A percentile compares a stretch with the other conserved stretches of the same genome.
phyloP scores from a whole-genome alignment of 164 flowering plant genomes.

The Vitis riparia region DNA sequence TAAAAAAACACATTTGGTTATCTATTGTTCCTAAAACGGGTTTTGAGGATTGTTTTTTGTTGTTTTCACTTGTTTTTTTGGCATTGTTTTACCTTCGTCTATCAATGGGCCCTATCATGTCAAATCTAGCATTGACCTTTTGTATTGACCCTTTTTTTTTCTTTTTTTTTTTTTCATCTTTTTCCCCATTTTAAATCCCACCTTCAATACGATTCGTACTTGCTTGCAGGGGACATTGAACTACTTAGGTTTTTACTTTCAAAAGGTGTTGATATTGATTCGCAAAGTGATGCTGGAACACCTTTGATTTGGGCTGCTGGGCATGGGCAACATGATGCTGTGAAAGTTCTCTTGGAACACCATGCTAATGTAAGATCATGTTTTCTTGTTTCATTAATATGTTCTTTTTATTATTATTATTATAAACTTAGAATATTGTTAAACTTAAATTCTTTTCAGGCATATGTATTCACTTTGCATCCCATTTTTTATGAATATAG shows the following conservation, averaged over 20 bases:
- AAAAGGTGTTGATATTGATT: slow-evolving; percentile 63
- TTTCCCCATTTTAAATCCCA: background rate
- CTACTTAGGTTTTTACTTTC: slow-evolving; percentile 58
- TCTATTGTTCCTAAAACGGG: too few species aligned
- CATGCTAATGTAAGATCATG: slow-evolving; percentile 65
- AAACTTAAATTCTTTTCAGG: too few species aligned
- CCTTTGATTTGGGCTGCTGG: slow-evolving; percentile 97
- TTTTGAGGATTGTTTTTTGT: too few species aligned
- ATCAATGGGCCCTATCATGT: background rate
- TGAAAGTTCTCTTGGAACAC: slow-evolving; percentile 68
- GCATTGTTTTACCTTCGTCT: too few species aligned
- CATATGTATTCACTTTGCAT: too few species aligned
- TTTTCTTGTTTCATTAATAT: background rate
- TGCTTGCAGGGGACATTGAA: slow-evolving; percentile 67
- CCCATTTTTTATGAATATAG: too few species aligned
- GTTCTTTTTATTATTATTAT: background rate
- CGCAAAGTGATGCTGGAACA: slow-evolving; percentile 89
- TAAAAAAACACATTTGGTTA: too few species aligned
- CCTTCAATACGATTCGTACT: background rate
- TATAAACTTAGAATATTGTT: background rate
- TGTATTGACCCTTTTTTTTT: background rate
- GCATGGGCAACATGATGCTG: slow-evolving; percentile 76
- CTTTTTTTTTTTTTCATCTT: background rate
- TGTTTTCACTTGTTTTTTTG: too few species aligned
- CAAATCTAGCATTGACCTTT: background rate